A percentile compares a stretch with the other conserved stretches of the same genome.
Conservation (phyloP, 768 basidiomycete species). For the Cystofilobasidium bisporidii region DNA sequence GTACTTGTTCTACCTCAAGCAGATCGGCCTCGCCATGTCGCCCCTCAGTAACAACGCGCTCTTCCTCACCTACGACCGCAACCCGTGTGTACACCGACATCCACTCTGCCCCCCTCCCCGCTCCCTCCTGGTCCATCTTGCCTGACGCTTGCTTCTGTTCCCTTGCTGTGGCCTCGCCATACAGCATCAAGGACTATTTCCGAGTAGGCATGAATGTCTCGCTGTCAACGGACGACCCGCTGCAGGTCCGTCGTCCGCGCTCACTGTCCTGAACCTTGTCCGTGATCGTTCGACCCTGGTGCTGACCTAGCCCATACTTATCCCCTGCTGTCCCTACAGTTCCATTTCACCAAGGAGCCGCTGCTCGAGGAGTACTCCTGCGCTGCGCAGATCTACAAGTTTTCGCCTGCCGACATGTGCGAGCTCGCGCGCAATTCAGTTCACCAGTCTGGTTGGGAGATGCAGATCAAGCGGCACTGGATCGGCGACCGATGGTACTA, state of each 20-base stretch:
- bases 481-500: conserved; percentile 88
- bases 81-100: conserved; percentile 52
- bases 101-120: neutral
- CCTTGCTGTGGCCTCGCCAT: neutral
- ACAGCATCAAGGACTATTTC: conserved; percentile 77
- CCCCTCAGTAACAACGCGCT: conserved; percentile 95
- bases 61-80: conserved; percentile 92
- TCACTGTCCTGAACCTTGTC: no score
- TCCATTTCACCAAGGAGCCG: conserved; percentile 99
- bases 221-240: conserved; percentile 27
- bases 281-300: conserved; percentile 55
- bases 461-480: conserved; percentile 76
- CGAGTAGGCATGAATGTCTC: conserved; percentile 75
- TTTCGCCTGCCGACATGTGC: conserved; percentile 69
- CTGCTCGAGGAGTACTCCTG: conserved; percentile 94
- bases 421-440: conserved; percentile 98
- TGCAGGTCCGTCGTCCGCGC: conserved; percentile 22
- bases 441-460: conserved; percentile 92
- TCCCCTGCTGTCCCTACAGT: conserved; percentile 47
- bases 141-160: neutral
- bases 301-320: conserved; percentile 35
- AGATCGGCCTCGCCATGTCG: conserved; percentile 97
- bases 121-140: neutral
- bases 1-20: conserved; percentile 94
- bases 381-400: conserved; percentile 96